Percentiles rank a stretch among this genome's conserved stretches.
phyloP scores from a whole-genome alignment of 2,329 filamentous ascomycete genomes.

The Ophiocordyceps camponoti-leonardi region DNA sequence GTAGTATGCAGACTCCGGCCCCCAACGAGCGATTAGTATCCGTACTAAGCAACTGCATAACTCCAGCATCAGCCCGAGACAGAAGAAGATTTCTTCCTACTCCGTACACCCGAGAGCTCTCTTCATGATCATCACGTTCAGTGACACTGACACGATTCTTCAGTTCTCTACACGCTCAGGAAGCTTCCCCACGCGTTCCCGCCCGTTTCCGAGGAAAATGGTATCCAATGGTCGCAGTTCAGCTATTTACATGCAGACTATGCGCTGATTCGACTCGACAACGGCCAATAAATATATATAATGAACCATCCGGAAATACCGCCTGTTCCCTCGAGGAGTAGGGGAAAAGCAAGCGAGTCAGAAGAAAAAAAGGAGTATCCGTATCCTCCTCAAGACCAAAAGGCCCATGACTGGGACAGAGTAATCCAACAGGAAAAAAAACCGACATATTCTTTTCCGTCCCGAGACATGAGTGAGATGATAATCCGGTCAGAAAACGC shows the following conservation, averaged over 20 bases:
- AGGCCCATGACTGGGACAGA: not conserved
- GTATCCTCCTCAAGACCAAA: not conserved
- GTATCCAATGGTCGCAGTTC: not conserved
- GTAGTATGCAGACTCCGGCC: no score
- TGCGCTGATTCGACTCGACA: not conserved
- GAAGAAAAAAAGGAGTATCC: no score
- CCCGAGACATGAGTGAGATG: not conserved
- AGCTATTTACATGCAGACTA: not conserved
- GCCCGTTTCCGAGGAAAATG: not conserved
- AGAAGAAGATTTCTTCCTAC: no score
- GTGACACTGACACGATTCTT: no score
- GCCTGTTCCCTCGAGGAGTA: not conserved
- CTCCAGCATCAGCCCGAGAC: no score
- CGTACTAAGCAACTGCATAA: no score
- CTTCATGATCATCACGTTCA: no score
- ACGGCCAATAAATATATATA: no score
- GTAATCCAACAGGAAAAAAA: not conserved
- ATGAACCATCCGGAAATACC: not conserved
- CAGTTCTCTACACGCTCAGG: not conserved
- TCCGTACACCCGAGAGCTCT: no score
- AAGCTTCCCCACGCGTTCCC: not conserved
- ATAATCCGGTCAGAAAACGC: not conserved
- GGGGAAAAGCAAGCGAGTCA: no score
- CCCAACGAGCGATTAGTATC: no score
- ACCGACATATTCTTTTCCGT: not conserved